These are phyloP conservation scores for Bacidia rubella DNA, from an alignment of 495 filamentous ascomycete species.

Conservation along the genomic window DNA sequence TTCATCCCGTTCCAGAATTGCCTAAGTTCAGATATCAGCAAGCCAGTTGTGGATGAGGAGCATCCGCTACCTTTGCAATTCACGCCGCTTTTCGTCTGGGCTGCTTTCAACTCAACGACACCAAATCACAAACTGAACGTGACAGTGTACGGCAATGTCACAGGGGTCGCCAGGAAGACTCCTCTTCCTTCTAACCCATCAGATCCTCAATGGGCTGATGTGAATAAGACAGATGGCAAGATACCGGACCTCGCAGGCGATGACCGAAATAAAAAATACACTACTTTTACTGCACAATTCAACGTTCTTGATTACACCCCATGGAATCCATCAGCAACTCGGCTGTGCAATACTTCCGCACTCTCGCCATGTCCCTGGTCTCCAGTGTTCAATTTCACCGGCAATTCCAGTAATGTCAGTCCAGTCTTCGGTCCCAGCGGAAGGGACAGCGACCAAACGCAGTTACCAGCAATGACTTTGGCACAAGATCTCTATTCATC, in stretches of 20 bases:
- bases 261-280: constrained; percentile 39
- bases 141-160: constrained; percentile 84
- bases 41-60: constrained; percentile 26
- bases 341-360: constrained; percentile 50
- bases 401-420: constrained; percentile 37
- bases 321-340: constrained; percentile 31
- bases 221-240: constrained; percentile 55
- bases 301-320: constrained; percentile 63
- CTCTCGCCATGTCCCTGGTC: constrained; percentile 61
- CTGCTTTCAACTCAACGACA: constrained; percentile 49
- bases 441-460: constrained; percentile 26
- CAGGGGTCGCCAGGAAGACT: constrained; percentile 39
- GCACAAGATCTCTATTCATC: constrained; percentile 62
- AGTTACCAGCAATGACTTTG: constrained; percentile 59
- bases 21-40: constrained; percentile 39
- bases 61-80: constrained; percentile 59
- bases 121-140: constrained; percentile 56
- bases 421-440: neutral
- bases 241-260: constrained; percentile 38
- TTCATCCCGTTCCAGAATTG: constrained; percentile 76
- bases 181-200: constrained; percentile 32
- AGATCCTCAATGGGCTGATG: constrained; percentile 39
- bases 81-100: constrained; percentile 56
- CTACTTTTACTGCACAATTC: constrained; percentile 55
- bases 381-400: constrained; percentile 46